These are phyloP conservation scores for Asterophora lycoperdoides DNA, from an alignment of 768 basidiomycete genomes.

Conservation along the genomic window DNA sequence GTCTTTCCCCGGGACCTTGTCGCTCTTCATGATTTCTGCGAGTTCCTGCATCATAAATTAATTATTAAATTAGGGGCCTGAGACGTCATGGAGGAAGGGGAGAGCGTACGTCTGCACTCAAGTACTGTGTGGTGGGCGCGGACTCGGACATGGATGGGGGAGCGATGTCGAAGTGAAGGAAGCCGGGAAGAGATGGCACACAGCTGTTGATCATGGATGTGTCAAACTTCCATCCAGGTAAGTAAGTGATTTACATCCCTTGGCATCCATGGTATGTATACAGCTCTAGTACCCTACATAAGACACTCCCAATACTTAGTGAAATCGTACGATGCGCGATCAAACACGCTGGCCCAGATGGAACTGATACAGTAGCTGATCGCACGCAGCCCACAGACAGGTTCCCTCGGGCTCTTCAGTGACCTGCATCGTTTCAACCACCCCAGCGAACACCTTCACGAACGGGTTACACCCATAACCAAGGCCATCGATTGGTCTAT, in stretches of 20 bases:
- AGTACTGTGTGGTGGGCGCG: constrained; percentile 16
- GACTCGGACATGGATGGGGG: too few species aligned
- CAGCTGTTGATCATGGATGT: too few species aligned
- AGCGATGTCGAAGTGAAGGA: background rate
- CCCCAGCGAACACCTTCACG: constrained; percentile 28
- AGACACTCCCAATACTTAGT: too few species aligned
- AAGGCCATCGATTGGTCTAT: too few species aligned
- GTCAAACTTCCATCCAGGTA: too few species aligned
- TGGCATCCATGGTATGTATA: too few species aligned
- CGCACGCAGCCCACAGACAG: constrained; percentile 52
- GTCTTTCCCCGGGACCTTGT: constrained; percentile 55
- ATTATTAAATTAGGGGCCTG: background rate
- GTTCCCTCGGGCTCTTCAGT: constrained; percentile 35
- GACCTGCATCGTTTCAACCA: constrained; percentile 48
- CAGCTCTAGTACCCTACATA: too few species aligned
- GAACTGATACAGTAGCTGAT: constrained; percentile 42
- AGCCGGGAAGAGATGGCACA: too few species aligned
- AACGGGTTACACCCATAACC: constrained; percentile 26
- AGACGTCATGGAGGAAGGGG: background rate
- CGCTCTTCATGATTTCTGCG: constrained; percentile 62
- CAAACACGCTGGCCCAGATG: constrained; percentile 27
- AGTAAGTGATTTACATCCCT: too few species aligned
- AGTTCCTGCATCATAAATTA: constrained; percentile 65
- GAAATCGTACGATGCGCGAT: too few species aligned
- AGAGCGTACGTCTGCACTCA: constrained; percentile 18